Evolutionary conservation across 129 eudicot genomes (phyloP).

Genomic region (Flaveria ramosissima): DNA sequence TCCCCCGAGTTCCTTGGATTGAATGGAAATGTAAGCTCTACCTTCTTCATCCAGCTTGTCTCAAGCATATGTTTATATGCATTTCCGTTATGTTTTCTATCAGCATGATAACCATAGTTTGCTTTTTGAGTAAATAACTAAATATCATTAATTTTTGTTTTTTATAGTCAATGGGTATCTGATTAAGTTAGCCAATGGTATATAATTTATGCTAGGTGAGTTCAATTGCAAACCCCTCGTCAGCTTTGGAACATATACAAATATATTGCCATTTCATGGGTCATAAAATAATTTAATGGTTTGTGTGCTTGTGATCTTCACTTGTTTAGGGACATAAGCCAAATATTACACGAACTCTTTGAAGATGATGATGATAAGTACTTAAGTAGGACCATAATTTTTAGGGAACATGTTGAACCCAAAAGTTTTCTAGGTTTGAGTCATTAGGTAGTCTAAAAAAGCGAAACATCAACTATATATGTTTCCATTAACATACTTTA

Average conservation of each 20-base stretch:
- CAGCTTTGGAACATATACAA: not conserved
- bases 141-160: too few species aligned
- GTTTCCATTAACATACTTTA: not conserved
- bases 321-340: not conserved
- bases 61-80: not conserved
- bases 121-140: too few species aligned
- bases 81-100: not conserved
- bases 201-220: not conserved
- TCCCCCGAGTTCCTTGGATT: constrained; percentile 83
- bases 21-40: constrained; percentile 72
- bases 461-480: not conserved
- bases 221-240: not conserved
- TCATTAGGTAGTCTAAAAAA: constrained; percentile 16
- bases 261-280: not conserved
- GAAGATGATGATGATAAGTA: not conserved
- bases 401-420: not conserved
- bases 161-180: too few species aligned
- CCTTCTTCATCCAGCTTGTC: constrained; percentile 1
- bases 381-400: not conserved
- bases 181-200: too few species aligned
- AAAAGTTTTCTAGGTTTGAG: constrained; percentile 16
- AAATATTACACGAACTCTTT: not conserved
- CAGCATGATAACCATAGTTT: not conserved
- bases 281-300: not conserved
- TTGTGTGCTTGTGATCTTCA: not conserved